Base-by-base conservation (phyloP, 2,329 filamentous ascomycete species). In the Colletotrichum trifolii region DNA sequence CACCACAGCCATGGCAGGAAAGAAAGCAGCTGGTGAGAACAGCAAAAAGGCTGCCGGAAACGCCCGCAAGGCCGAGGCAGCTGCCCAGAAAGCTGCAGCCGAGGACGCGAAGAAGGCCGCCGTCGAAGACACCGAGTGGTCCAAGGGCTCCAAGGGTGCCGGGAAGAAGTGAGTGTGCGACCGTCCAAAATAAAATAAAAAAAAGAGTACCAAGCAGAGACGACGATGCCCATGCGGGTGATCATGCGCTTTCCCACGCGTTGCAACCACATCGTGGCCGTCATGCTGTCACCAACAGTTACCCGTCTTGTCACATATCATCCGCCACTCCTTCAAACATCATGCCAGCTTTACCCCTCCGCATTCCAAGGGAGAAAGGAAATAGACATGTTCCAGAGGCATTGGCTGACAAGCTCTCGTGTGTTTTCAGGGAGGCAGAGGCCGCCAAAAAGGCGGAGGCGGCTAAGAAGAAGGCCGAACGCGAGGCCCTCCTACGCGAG, bases 21-120 rank as follows among this genome's bases (percentile, higher is more conserved):
- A 92, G 79, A 94, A 92, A 78, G 64, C 60, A 54, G 87, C 83
- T 58, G 86, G 82, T 58, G 94, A 96, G 68, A 93, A 91, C 80
- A 91, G 85, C 77, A 98, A 97, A 81, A 98, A 98, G 83, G 93
- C 82, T 3, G 88, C 90, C 8, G 96, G 95, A 69, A 93, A 97
- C 78, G 94, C 94, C 68, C 87, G 93, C 80, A 98, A 99, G 85
- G 94, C 94, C 68, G 94, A 97, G 53, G 90, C 89, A 3, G 95
- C 94, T 1, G 91, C 92, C 8, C 81, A 86, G 61, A 98, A 98
- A 80, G 85, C 89, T 64, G 92, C 93, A 0, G 88, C 79, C 3
- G 89, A 90, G 65, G 86, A 93, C 43, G 81, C 85, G 42, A 90
- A 90, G 78, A 86, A 83, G 58, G 88, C 88, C 5, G 86, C 83